These are phyloP conservation scores for Talaromyces sp. DNA, from an alignment of 2,329 filamentous ascomycete genomes.

Conservation along the genomic window DNA sequence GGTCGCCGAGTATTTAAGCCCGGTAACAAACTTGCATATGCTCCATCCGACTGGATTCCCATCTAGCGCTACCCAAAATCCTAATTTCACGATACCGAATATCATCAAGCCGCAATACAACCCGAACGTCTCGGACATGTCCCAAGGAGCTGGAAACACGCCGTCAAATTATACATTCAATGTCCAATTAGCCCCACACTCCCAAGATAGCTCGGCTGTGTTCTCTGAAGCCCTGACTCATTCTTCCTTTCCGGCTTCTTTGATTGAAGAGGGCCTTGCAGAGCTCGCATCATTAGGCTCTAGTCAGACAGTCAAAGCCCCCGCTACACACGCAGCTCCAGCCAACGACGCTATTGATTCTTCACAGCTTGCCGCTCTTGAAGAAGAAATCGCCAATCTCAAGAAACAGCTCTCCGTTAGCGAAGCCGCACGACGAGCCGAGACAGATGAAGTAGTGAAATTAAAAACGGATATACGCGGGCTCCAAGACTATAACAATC, in stretches of 20 bases:
- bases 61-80: conserved; percentile 18
- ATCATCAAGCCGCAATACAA: conserved; percentile 69
- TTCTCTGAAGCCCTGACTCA: conserved; percentile 36
- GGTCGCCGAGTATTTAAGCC: conserved; percentile 68
- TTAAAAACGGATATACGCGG: conserved; percentile 31
- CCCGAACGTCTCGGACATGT: conserved; percentile 31
- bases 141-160: conserved; percentile 29
- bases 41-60: conserved; percentile 55
- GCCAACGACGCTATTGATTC: conserved; percentile 13
- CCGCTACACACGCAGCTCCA: not conserved
- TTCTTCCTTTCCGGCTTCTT: conserved; percentile 31
- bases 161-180: conserved; percentile 40
- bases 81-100: conserved; percentile 50
- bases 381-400: conserved; percentile 35
- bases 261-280: conserved; percentile 37
- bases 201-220: not conserved
- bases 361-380: conserved; percentile 26
- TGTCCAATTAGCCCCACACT: conserved; percentile 26
- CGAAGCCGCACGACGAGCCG: conserved; percentile 31
- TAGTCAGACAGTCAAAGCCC: conserved; percentile 4
- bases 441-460: conserved; percentile 30
- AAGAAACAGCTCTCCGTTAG: conserved; percentile 32
- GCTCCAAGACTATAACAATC: conserved; percentile 33
- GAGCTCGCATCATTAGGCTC: conserved; percentile 29
- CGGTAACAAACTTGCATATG: conserved; percentile 77